Percentiles rank a stretch among this genome's conserved stretches.
Conservation (phyloP, 805 yeast species). For the Cyberlindnera xylosilytica region DNA sequence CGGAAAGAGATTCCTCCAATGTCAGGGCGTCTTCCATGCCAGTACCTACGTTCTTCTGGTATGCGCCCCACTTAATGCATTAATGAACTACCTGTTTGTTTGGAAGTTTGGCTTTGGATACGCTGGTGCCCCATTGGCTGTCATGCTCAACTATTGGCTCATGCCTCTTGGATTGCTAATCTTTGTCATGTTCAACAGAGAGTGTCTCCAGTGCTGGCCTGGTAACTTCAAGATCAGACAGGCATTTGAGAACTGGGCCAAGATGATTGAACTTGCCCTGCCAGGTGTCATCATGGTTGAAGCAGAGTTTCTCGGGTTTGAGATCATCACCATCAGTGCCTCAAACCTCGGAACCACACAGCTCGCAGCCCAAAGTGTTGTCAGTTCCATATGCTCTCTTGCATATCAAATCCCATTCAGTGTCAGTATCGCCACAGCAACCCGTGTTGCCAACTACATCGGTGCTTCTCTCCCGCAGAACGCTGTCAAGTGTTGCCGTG, state of each 20-base stretch:
- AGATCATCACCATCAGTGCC: constrained; percentile 64
- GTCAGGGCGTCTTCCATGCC: constrained; percentile 85
- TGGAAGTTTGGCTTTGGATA: constrained; percentile 80
- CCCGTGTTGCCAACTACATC: constrained; percentile 68
- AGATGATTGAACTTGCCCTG: constrained; percentile 53
- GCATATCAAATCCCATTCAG: constrained; percentile 73
- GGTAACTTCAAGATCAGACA: constrained; percentile 32
- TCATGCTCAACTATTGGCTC: constrained; percentile 67
- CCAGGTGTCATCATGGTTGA: constrained; percentile 76
- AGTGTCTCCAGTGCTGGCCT: constrained; percentile 61
- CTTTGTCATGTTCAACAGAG: constrained; percentile 41
- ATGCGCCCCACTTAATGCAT: constrained; percentile 68
- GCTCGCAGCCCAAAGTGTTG: constrained; percentile 72
- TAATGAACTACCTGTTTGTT: constrained; percentile 68
- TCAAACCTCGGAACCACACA: constrained; percentile 66
- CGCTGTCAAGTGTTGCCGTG: constrained; percentile 43
- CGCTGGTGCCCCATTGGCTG: constrained; percentile 80
- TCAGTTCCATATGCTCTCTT: constrained; percentile 61
- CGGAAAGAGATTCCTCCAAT: constrained; percentile 79
- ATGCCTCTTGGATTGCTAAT: constrained; percentile 37
- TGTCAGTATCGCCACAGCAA: constrained; percentile 64
- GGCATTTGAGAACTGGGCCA: constrained; percentile 50
- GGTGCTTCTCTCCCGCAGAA: constrained; percentile 51
- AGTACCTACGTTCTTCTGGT: constrained; percentile 64
- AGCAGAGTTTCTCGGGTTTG: constrained; percentile 74